Base-by-base conservation (phyloP, 345 rosid species). In the Carallia brachiata region DNA sequence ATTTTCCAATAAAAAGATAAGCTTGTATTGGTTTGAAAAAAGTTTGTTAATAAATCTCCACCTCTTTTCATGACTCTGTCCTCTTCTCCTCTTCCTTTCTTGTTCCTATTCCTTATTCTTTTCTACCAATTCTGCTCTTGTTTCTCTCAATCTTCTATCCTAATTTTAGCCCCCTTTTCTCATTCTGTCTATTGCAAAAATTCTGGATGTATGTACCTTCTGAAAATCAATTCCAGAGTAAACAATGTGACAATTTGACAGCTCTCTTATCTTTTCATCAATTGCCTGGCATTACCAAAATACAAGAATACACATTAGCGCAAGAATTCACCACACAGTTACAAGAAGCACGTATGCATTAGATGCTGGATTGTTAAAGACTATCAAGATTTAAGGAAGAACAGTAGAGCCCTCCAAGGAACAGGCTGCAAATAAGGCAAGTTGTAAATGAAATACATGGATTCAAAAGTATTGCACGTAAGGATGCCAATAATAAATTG, bases 191-290 rank as follows among this genome's bases (percentile, higher is more conserved):
- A 44, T 44, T 44, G 50, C 13, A 10, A 40, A 65, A 66, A 15
- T 63, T 17, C 37, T 36, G 37, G 50, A 15, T 3, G 55, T 34
- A 28, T 18, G 58, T 88, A 96, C 98, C 99, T 88, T 90, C 82
- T 78, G 93, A 75, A 90, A 92, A 67, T 90, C 91, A 70, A 87
- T 72, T 62, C 87, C 97, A 31, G 77, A 70, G 65, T 96, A 86
- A 70, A 96, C 87, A 70, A 78, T 82, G 74, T 96, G 99, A 77
- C 98, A 90, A 75, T 88, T 87, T 19, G 98, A 92, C 68, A 96
- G 89, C 81, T 92, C 96, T 83, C 89, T 84, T 75, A 96, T 96
- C 88, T 89, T 90, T 81, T 92, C 97, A 84, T 89, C 95, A 69
- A 96, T 90, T 65, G 96, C 99, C 99, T 96, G 82, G 27, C 59